Evolutionary conservation across 2,329 filamentous ascomycete genomes (phyloP).

Genomic region (Fusarium haematococcum): DNA sequence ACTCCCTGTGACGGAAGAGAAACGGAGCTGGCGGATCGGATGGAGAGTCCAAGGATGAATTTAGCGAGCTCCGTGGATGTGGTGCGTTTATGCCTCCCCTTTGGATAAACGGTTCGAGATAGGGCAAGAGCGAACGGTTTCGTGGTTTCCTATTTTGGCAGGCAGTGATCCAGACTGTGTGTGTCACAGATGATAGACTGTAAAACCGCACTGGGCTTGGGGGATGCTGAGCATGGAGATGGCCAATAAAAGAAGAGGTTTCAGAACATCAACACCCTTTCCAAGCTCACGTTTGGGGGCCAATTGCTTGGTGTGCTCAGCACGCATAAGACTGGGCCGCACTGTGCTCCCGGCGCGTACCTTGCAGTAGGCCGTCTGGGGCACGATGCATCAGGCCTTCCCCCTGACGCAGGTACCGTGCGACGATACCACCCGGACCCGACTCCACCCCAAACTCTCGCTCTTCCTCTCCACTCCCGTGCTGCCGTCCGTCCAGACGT

Average conservation of each 20-base stretch:
- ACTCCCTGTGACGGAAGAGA: constrained; percentile 17
- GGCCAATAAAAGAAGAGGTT: constrained; percentile 26
- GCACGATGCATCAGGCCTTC: constrained; percentile 11
- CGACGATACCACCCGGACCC: constrained; percentile 25
- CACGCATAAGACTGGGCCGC: constrained; percentile 9
- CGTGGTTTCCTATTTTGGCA: constrained; percentile 33
- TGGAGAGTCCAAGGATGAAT: background rate
- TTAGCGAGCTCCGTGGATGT: constrained; percentile 17
- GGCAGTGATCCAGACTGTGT: constrained; percentile 8
- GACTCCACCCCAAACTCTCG: constrained; percentile 34
- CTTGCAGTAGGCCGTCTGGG: constrained; percentile 42
- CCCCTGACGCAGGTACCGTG: constrained; percentile 38
- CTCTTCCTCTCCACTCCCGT: constrained; percentile 30
- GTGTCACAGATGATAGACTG: background rate
- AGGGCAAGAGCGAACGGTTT: constrained; percentile 34
- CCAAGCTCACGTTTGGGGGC: constrained; percentile 38
- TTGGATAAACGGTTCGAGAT: constrained; percentile 26
- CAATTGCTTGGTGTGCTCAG: constrained; percentile 23
- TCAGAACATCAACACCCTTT: constrained; percentile 24
- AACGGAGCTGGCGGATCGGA: constrained; percentile 15
- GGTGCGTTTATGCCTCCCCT: constrained; percentile 28
- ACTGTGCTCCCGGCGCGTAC: constrained; percentile 37
- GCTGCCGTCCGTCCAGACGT: constrained; percentile 26
- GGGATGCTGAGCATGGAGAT: background rate
- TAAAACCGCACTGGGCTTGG: background rate